These are phyloP conservation scores for Rubus idaeus DNA, from an alignment of 306 rosid genomes.

Conservation along the genomic window DNA sequence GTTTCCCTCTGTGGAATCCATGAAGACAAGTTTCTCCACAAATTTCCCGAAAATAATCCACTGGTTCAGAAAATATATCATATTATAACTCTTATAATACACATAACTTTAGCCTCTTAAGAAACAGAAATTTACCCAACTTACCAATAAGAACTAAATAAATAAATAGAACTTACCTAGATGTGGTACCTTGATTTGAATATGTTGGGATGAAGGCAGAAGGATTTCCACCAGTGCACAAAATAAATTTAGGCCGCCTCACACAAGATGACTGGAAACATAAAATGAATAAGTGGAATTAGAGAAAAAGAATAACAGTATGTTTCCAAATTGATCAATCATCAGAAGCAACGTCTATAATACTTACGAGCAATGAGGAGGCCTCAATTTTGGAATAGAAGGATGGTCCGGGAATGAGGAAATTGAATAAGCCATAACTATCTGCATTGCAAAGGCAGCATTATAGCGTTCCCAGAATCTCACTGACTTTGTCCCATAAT, in stretches of 20 bases:
- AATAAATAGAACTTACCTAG: conserved; percentile 43
- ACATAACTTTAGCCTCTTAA: neutral
- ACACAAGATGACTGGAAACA: conserved; percentile 74
- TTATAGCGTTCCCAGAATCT: neutral
- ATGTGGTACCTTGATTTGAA: conserved; percentile 60
- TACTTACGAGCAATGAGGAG: conserved; percentile 81
- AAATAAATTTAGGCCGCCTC: conserved; percentile 89
- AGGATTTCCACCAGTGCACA: conserved; percentile 92
- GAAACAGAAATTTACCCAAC: neutral
- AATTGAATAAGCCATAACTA: conserved; percentile 79
- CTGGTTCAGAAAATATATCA: conserved; percentile 46
- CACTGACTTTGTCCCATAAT: conserved; percentile 18
- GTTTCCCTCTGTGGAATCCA: conserved; percentile 81
- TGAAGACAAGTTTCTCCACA: conserved; percentile 83
- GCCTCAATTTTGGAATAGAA: conserved; percentile 82
- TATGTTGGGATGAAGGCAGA: conserved; percentile 73
- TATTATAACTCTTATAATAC: conserved; percentile 16
- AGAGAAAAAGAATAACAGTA: neutral
- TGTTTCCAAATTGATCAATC: conserved; percentile 11
- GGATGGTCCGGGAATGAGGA: conserved; percentile 80
- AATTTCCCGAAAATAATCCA: conserved; percentile 66
- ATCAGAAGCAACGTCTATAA: conserved; percentile 27
- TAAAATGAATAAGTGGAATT: conserved; percentile 7
- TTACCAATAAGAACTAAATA: too few relatives aligned
- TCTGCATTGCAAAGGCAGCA: conserved; percentile 54